These are phyloP conservation scores for Picochlorum sp. DNA, from an alignment of 139 green algal species.

Conservation along the genomic window DNA sequence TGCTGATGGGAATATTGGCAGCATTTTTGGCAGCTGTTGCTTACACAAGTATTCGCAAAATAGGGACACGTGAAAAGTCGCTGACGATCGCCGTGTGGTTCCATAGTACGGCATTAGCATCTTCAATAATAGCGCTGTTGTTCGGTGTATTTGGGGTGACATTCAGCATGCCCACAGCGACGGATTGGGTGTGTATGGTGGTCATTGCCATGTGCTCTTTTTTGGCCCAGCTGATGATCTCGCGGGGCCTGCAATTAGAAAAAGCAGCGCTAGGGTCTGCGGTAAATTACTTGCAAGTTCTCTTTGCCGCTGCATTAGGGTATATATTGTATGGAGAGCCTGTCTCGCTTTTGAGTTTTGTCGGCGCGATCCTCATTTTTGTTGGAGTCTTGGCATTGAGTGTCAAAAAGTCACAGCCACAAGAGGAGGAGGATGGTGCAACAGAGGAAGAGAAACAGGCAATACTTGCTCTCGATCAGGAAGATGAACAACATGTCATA, in stretches of 20 bases:
- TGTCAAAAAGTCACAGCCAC: not conserved
- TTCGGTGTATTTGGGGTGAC: constrained; percentile 13
- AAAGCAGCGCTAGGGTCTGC: constrained; percentile 31
- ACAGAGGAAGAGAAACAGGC: not conserved
- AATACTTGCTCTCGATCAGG: too few species aligned
- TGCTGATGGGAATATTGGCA: constrained; percentile 5
- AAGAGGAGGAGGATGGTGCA: not conserved
- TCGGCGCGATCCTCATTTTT: constrained; percentile 22
- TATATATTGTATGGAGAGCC: constrained; percentile 21
- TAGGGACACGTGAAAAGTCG: constrained; percentile 10
- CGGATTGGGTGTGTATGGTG: constrained; percentile 18
- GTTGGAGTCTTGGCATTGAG: constrained; percentile 16
- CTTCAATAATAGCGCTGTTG: constrained; percentile 4
- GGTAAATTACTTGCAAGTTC: constrained; percentile 35
- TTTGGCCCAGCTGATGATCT: constrained; percentile 39
- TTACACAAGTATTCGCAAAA: constrained; percentile 9
- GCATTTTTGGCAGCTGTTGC: constrained; percentile 1
- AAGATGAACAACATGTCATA: too few species aligned
- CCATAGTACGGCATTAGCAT: constrained; percentile 2
- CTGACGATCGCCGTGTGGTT: constrained; percentile 30
- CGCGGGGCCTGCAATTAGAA: constrained; percentile 47
- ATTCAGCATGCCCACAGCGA: constrained; percentile 9
- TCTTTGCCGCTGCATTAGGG: constrained; percentile 25
- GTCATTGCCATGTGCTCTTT: constrained; percentile 26
- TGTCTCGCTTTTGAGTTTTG: constrained; percentile 9